Conservation (phyloP, 495 filamentous ascomycete genomes). For the Neurospora tetrasperma region DNA sequence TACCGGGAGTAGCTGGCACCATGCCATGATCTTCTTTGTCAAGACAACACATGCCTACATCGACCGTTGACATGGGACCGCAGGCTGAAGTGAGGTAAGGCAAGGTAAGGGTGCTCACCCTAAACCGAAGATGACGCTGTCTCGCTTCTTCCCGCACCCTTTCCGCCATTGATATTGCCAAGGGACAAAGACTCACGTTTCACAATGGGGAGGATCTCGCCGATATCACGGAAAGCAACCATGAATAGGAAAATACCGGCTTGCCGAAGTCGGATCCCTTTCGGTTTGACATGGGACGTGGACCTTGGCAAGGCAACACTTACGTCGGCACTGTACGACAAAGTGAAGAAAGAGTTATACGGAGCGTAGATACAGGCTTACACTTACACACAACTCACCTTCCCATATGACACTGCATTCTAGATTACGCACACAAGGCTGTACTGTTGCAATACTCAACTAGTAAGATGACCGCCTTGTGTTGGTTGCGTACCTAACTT, state of each 20-base stretch:
- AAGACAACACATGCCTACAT: not conserved
- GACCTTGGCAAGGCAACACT: not conserved
- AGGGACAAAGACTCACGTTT: not conserved
- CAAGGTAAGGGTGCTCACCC: not conserved
- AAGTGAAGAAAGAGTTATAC: not conserved
- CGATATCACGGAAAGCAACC: not conserved
- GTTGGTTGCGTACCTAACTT: not conserved
- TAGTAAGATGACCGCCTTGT: not conserved
- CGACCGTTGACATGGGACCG: not conserved
- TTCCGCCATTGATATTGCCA: not conserved
- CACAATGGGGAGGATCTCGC: not conserved
- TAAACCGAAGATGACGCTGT: not conserved
- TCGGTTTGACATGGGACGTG: not conserved
- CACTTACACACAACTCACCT: not conserved
- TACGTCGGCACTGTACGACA: not conserved
- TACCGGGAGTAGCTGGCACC: not conserved
- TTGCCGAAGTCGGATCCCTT: not conserved
- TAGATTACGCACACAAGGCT: not conserved
- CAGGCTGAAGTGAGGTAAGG: not conserved
- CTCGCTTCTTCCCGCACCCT: not conserved
- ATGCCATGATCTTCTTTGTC: not conserved
- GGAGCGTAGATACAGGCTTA: not conserved
- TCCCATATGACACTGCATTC: not conserved
- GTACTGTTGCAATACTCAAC: not conserved
- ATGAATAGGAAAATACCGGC: not conserved